Base-by-base conservation (phyloP, 208 protist species). In the Crithidia bombi region DNA sequence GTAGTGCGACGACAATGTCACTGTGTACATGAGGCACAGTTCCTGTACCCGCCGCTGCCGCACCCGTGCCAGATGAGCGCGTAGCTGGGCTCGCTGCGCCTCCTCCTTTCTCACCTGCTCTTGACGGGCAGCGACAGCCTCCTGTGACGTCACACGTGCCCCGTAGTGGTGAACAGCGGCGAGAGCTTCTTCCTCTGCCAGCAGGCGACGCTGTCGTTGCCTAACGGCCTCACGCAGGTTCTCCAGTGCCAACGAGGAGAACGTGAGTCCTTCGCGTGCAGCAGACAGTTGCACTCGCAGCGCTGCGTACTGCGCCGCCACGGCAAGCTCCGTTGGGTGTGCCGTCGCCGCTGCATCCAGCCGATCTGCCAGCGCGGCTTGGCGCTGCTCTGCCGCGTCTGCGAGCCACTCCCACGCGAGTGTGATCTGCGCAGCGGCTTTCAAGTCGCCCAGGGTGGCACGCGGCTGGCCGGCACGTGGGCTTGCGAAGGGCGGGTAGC, bases 361-460 rank as follows among this genome's bases (percentile, higher is more conserved):
- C 14, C 54, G 36, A 11, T 19, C 28, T 9, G 77, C 65, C 63
- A 73, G 43, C 11, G 55, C 67, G 14, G 67, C 51, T 14, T 75
- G 56, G 0, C 81, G 76, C 26, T 64, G 75, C 46, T 73, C 57
- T 7, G 61, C 55, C 12, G 78, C 52, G 2, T 67, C 44, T 4
- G 43, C 51, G 26, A 86, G 49, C 46, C 63, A 50, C 58, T 64
- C 36, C 86, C 86, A 91, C 44, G 86, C 65, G 10, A 83, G 55
- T 14, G 82, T 81, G 36, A 75, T 65, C 10, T 71, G 70, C 1
- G 80, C 50, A 7, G 71, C 70, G n/a, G 75, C 61, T 43, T 83
- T 82, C 21, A 88, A 33, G 30, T 91, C 85, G 3, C 82, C 82
- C 33, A 85, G 15, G 12, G 85, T 82, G 28, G 76, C 67, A 28